phyloP scores from a whole-genome alignment of 1,284 basidiomycete genomes.

The Papiliotrema fonsecae region DNA sequence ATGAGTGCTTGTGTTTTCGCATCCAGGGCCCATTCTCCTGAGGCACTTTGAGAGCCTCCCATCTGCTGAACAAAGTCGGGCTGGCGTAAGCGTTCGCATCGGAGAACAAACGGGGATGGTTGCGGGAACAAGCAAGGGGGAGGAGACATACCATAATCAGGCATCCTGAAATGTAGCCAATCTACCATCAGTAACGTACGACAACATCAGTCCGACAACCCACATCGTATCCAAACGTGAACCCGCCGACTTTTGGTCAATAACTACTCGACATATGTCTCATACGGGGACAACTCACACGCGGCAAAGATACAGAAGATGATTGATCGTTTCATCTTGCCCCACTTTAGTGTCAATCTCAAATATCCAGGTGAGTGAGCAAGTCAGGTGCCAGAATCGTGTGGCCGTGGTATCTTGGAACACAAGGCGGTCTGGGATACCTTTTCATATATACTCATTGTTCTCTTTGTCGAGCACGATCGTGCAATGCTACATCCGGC shows the following conservation, averaged over 20 bases:
- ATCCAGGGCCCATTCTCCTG: slow-evolving; percentile 57
- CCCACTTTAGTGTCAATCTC: neutral
- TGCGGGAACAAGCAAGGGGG: neutral
- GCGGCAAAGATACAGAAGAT: slow-evolving; percentile 28
- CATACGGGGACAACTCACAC: slow-evolving; percentile 13
- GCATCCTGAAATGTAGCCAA: slow-evolving; percentile 57
- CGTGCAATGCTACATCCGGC: too few species aligned
- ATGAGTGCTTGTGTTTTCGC: slow-evolving; percentile 67
- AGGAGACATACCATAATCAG: slow-evolving; percentile 57
- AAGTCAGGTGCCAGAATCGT: too few species aligned
- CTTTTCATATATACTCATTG: too few species aligned
- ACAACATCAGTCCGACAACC: neutral
- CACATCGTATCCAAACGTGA: slow-evolving; percentile 29
- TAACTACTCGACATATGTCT: neutral
- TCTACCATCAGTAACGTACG: slow-evolving; percentile 5
- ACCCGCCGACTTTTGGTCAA: slow-evolving; percentile 19
- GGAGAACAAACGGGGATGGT: too few species aligned
- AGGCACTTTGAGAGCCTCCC: slow-evolving; percentile 51
- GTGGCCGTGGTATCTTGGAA: too few species aligned
- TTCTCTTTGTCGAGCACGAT: too few species aligned
- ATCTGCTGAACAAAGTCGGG: slow-evolving; percentile 67
- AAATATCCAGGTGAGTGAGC: neutral
- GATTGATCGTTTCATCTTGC: slow-evolving; percentile 19
- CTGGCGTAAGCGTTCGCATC: neutral
- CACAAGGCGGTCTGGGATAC: too few species aligned